Evolutionary conservation across 352 stramenopile genomes (phyloP), one percentile per base, ranked within the genome.

Genomic region (Elongisporangium anandrum): DNA sequence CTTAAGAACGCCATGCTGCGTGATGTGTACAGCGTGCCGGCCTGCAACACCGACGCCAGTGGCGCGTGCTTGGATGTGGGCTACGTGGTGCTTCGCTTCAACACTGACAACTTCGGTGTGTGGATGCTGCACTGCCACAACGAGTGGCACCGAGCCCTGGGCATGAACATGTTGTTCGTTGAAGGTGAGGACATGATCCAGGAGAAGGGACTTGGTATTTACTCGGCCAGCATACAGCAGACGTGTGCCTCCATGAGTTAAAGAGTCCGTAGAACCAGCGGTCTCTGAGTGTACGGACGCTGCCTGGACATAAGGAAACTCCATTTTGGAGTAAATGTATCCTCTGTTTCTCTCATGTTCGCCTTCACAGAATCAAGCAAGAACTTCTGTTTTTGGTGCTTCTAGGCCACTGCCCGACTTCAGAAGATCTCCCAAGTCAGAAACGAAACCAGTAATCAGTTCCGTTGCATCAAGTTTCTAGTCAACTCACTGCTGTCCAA

Each of bases 101-200:
- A 51, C 15, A 63, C 69, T 1, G 60, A 77, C 61, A 77, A 69
- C 49, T 54, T 63, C 4, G 66, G 72, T 2, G 72, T 67, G 3
- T 80, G 68, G 66, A 57, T 73, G 49, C 16, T 80, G 20, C 72
- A 80, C 57, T 77, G 72, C 57, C 72, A 80, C 53, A 70, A 77
- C 22, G 66, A 73, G 2, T 73, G 63, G 58, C 66, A 77, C 51
- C 72, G 78, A 57, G 61, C 70, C 20, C 53, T 74, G 41, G 73
- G 73, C 2, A 55, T 83, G 60, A 62, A 22, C 7, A 77, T 80
- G 68, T 48, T 79, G n/a, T 73, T 83, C 16, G 63, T 83, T 0
- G 73, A 80, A 23, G 69, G 61, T 15, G 61, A 77, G 52, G 65
- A 72, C 15, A 49, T 34, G 2, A 57, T 81, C 2, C 70, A 74